phyloP scores from a whole-genome alignment of 2,329 filamentous ascomycete genomes.

The Didymella lethalis region DNA sequence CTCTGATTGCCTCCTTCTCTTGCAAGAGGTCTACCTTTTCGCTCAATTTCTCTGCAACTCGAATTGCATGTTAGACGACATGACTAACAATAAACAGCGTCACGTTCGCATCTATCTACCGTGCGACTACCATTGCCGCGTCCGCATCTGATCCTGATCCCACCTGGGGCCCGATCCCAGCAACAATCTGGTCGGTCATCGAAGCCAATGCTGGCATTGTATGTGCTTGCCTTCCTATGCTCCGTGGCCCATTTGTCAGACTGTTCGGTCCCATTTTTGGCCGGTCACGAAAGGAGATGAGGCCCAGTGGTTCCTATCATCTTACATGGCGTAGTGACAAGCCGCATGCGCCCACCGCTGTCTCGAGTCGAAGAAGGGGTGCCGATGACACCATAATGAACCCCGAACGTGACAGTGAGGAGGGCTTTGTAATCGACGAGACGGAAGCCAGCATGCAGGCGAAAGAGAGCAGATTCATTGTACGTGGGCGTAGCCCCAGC shows the following conservation, averaged over 20 bases:
- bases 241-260: constrained; percentile 33
- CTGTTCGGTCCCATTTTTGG: constrained; percentile 34
- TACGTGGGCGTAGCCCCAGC: constrained; percentile 22
- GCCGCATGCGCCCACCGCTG: constrained; percentile 6
- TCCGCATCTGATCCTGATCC: constrained; percentile 35
- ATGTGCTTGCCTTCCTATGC: constrained; percentile 35
- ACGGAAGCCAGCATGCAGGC: not conserved
- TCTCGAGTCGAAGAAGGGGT: constrained; percentile 19
- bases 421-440: constrained; percentile 19
- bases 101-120: constrained; percentile 37
- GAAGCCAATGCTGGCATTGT: constrained; percentile 39
- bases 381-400: constrained; percentile 19
- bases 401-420: constrained; percentile 30
- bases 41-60: no score
- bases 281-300: constrained; percentile 19
- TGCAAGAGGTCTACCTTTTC: no score
- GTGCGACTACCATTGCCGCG: constrained; percentile 36
- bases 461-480: not conserved
- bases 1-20: no score
- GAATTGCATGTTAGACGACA: not conserved
- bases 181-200: constrained; percentile 36
- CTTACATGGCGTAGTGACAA: constrained; percentile 24
- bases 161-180: constrained; percentile 35
- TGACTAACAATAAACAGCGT: constrained; percentile 26
- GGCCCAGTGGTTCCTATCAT: constrained; percentile 14